phyloP scores from a whole-genome alignment of 2,329 filamentous ascomycete genomes.

The Zopfia rhizophila region DNA sequence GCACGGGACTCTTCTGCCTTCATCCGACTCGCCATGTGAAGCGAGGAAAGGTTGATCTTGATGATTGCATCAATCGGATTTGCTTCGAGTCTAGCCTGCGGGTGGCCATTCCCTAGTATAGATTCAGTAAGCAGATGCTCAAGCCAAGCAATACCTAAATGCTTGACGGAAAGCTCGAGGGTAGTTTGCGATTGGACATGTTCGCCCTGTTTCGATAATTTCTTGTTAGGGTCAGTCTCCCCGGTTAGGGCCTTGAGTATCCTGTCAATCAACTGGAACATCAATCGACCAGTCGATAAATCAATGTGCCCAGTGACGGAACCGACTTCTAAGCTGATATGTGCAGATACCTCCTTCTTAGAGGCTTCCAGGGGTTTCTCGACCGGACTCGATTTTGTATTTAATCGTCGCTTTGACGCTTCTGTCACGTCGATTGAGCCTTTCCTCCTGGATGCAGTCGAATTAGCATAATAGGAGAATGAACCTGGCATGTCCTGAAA shows the following conservation, averaged over 20 bases:
- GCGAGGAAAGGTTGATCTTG: slow-evolving; percentile 30
- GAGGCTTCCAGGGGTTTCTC: slow-evolving; percentile 14
- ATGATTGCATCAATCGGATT: slow-evolving; percentile 43
- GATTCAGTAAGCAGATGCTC: slow-evolving; percentile 42
- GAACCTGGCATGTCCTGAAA: slow-evolving; percentile 58
- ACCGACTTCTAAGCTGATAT: slow-evolving; percentile 45
- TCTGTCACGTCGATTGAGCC: slow-evolving; percentile 31
- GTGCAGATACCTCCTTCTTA: slow-evolving; percentile 25
- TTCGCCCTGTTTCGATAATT: slow-evolving; percentile 5
- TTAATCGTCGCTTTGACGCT: slow-evolving; percentile 29
- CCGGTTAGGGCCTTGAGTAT: slow-evolving; percentile 32
- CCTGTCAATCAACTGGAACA: slow-evolving; percentile 43
- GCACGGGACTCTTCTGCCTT: slow-evolving; percentile 23
- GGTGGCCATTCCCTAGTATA: slow-evolving; percentile 12
- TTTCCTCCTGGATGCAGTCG: slow-evolving; percentile 45
- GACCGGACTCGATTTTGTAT: slow-evolving; percentile 12
- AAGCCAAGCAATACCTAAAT: slow-evolving; percentile 44
- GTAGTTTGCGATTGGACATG: slow-evolving; percentile 10
- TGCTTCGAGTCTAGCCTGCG: slow-evolving; percentile 28
- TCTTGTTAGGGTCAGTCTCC: slow-evolving; percentile 10
- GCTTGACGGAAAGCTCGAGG: slow-evolving; percentile 37
- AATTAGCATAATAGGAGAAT: slow-evolving; percentile 60
- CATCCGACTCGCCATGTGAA: slow-evolving; percentile 37
- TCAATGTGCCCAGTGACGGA: slow-evolving; percentile 47
- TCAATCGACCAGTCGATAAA: slow-evolving; percentile 45